phyloP scores from a whole-genome alignment of 2,329 filamentous ascomycete genomes.

The Phialophora macrospora region DNA sequence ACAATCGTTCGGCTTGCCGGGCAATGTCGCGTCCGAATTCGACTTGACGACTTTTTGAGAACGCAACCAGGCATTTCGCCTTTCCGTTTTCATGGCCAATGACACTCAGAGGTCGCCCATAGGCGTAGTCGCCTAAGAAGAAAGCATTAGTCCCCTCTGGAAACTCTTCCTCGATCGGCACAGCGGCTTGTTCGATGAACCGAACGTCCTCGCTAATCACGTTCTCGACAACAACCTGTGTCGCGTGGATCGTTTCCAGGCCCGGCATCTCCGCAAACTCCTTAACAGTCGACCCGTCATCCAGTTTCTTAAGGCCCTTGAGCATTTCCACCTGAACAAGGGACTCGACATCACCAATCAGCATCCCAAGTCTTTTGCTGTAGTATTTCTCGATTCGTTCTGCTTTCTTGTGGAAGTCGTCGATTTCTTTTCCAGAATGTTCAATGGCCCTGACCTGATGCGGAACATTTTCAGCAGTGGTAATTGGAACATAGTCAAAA shows the following conservation, averaged over 20 bases:
- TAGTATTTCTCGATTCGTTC: conserved; percentile 83
- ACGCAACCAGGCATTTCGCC: conserved; percentile 77
- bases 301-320: conserved; percentile 86
- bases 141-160: conserved; percentile 82
- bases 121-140: conserved; percentile 91
- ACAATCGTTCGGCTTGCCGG: conserved; percentile 68
- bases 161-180: conserved; percentile 90
- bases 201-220: conserved; percentile 90
- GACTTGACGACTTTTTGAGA: conserved; percentile 71
- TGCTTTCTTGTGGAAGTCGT: conserved; percentile 83
- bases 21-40: conserved; percentile 83
- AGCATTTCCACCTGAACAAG: conserved; percentile 92
- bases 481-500: conserved; percentile 79
- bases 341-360: conserved; percentile 84
- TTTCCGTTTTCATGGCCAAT: conserved; percentile 74
- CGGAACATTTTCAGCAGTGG: conserved; percentile 66
- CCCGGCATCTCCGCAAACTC: conserved; percentile 87
- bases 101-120: conserved; percentile 87
- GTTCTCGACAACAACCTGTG: conserved; percentile 86
- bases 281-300: conserved; percentile 88
- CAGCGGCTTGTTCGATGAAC: conserved; percentile 86
- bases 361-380: conserved; percentile 86
- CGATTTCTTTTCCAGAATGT: conserved; percentile 76
- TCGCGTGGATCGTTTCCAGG: conserved; percentile 86
- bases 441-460: conserved; percentile 68